phyloP scores from a whole-genome alignment of 2,329 filamentous ascomycete species.

The Penicillium sp. region DNA sequence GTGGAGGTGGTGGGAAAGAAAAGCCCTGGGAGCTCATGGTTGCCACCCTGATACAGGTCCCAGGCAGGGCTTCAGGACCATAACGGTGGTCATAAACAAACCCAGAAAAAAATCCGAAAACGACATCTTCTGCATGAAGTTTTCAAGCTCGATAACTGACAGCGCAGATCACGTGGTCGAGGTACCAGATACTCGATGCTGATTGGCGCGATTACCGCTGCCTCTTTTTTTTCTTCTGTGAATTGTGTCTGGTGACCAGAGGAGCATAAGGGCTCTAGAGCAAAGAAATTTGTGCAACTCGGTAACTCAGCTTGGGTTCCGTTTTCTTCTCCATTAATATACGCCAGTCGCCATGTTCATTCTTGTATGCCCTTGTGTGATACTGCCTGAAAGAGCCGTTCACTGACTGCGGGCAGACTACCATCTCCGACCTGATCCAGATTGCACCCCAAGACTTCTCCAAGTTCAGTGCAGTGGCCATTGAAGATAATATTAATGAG shows the following conservation, averaged over 20 bases:
- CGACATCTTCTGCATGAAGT: conserved; percentile 10
- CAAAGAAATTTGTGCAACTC: background rate
- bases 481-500: conserved; percentile 94
- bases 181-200: conserved; percentile 2
- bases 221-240: conserved; percentile 10
- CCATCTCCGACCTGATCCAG: conserved; percentile 90
- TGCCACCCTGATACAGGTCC: conserved; percentile 25
- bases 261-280: background rate
- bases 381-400: conserved; percentile 17
- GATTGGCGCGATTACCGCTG: conserved; percentile 9
- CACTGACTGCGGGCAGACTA: conserved; percentile 62
- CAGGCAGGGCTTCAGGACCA: conserved; percentile 29
- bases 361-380: conserved; percentile 39
- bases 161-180: conserved; percentile 15
- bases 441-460: conserved; percentile 86
- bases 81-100: conserved; percentile 8
- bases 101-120: background rate
- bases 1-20: conserved; percentile 48
- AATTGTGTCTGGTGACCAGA: background rate
- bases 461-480: conserved; percentile 74
- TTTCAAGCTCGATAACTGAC: conserved; percentile 16
- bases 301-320: background rate
- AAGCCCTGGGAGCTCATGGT: conserved; percentile 45
- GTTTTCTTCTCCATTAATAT: background rate
- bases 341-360: conserved; percentile 47